A percentile compares a stretch with the other conserved stretches of the same genome.
Evolutionary conservation across 768 basidiomycete genomes (phyloP).

Genomic region (Auriscalpium microsporum): DNA sequence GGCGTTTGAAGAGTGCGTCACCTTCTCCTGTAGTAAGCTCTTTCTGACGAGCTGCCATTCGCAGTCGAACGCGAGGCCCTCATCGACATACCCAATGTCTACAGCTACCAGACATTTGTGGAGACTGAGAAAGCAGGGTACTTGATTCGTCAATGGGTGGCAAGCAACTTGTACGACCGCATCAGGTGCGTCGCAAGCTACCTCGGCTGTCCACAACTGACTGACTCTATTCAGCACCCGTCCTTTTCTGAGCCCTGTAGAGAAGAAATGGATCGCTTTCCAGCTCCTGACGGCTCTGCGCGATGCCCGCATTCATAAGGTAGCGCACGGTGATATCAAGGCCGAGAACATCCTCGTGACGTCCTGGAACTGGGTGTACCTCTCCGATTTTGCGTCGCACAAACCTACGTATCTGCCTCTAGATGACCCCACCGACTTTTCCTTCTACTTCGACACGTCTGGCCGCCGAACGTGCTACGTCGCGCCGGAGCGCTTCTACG

Average conservation of each 20-base stretch:
- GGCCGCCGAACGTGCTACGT: constrained; percentile 91
- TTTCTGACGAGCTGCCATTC: background rate
- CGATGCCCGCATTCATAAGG: constrained; percentile 73
- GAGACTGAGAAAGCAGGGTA: constrained; percentile 97
- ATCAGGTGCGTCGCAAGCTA: constrained; percentile 64
- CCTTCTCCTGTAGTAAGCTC: constrained; percentile 3
- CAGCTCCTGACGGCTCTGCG: constrained; percentile 82
- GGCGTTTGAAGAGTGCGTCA: constrained; percentile 64
- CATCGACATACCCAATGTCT: constrained; percentile 77
- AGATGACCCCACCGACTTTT: constrained; percentile 95
- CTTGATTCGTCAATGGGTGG: constrained; percentile 89
- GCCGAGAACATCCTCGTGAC: constrained; percentile 95
- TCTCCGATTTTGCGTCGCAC: constrained; percentile 91
- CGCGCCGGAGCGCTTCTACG: constrained; percentile 93
- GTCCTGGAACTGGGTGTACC: constrained; percentile 91
- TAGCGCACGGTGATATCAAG: constrained; percentile 98
- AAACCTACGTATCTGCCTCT: constrained; percentile 94
- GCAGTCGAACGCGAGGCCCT: constrained; percentile 82
- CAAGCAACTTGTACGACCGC: constrained; percentile 91
- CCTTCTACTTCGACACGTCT: constrained; percentile 95
- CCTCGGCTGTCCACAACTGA: background rate
- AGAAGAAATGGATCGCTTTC: constrained; percentile 98
- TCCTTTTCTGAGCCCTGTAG: constrained; percentile 82
- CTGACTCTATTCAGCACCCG: constrained; percentile 59
- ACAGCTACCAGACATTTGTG: constrained; percentile 80